These are phyloP conservation scores for Stramenopiles sp. DNA, from an alignment of 352 stramenopile genomes.

Conservation along the genomic window DNA sequence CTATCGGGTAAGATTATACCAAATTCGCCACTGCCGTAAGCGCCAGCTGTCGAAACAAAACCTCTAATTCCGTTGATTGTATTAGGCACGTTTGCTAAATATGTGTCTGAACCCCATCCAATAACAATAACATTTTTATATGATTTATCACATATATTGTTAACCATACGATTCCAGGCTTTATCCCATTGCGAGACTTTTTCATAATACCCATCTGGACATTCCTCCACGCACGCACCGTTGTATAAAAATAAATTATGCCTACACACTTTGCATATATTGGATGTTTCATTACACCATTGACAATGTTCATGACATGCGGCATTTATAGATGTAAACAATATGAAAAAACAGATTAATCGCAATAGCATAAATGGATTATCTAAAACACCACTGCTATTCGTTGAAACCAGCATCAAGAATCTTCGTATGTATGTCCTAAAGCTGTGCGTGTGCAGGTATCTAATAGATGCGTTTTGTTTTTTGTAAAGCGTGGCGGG, in stretches of 20 bases:
- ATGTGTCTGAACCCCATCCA: background rate
- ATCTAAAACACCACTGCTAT: too few relatives aligned
- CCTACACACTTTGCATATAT: slow-evolving; percentile 5
- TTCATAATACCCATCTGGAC: slow-evolving; percentile 7
- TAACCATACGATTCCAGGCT: background rate
- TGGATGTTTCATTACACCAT: background rate
- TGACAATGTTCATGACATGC: slow-evolving; percentile 9
- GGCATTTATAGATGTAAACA: background rate
- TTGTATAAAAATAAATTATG: slow-evolving; percentile 8
- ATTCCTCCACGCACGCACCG: slow-evolving; percentile 2
- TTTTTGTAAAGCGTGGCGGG: background rate
- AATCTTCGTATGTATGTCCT: too few relatives aligned
- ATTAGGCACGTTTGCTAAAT: too few relatives aligned
- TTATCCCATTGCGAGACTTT: background rate
- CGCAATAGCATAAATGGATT: too few relatives aligned
- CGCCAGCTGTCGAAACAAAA: too few relatives aligned
- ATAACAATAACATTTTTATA: background rate
- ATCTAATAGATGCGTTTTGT: background rate
- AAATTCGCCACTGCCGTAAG: too few relatives aligned
- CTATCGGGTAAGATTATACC: too few relatives aligned
- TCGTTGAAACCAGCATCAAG: too few relatives aligned
- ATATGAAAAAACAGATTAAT: background rate
- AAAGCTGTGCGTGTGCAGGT: too few relatives aligned
- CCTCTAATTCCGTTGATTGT: too few relatives aligned
- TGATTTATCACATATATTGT: background rate